Evolutionary conservation across 129 eudicot species (phyloP).

Genomic region (Daucus carota): DH1_v3.0 NC_030386.2:33986001-33986500

Average conservation of each 20-base stretch:
- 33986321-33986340: background rate
- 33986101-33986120: too few species aligned
- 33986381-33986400: background rate
- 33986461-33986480: background rate
- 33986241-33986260: background rate
- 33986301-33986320: background rate
- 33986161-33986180: too few species aligned
- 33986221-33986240: too few species aligned
- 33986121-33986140: too few species aligned
- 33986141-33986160: too few species aligned
- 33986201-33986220: too few species aligned
- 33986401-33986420: background rate
- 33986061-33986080: too few species aligned
- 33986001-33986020: too few species aligned
- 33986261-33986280: background rate
- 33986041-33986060: too few species aligned
- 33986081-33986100: too few species aligned
- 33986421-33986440: background rate
- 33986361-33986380: background rate
- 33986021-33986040: too few species aligned
- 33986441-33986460: background rate
- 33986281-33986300: background rate
- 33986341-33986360: background rate
- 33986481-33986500: background rate
- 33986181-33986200: too few species aligned